Evolutionary conservation across 805 yeast genomes (phyloP), one percentile per base, ranked within the genome.

Genomic region (Metschnikowia anglica): DNA sequence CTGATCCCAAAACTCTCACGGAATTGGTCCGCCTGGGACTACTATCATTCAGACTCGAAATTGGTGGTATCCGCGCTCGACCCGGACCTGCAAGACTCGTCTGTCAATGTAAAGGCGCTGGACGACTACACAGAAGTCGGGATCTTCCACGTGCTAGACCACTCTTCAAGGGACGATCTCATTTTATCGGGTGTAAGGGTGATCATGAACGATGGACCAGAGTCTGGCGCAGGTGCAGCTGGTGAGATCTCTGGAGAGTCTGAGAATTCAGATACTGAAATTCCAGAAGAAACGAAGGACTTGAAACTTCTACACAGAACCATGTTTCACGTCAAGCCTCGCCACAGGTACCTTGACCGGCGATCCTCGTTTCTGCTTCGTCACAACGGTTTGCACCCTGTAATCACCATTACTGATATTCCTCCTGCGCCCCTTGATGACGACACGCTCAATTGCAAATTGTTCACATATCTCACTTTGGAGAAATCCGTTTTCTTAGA

Each of bases 291-390:
- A 27, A 27, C 20, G n/a, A 30, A 30, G 21, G 20, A 18, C 34
- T 24, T 30, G 27, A 41, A 36, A 24, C 45, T 36, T 19, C 47
- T 65, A 6, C 62, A 58, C 47, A 63, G 62, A 34, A 71, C 76
- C 0, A 45, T 71, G 43, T 69, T 71, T 52, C 75, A 71, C 47
- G 58, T 66, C 11, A 68, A 68, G 47, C 74, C 74, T 4, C 52
- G 72, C 26, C 71, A 68, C 44, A 50, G 73, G 29, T 27, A 19
- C 7, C 10, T 43, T 6, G 27, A 12, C 5, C 33, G 27, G 10
- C 11, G 3, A 5, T 36, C 42, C 10, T 6, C 25, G n/a, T 17
- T 46, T 17, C 15, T 24, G 15, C 31, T 55, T 12, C 29, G 37
- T 10, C 41, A 53, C 0, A 65, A 64, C 38, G 73, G 76, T 3